Base-by-base conservation (phyloP, 495 filamentous ascomycete species). In the Saxispiralis lemnorum region DNA sequence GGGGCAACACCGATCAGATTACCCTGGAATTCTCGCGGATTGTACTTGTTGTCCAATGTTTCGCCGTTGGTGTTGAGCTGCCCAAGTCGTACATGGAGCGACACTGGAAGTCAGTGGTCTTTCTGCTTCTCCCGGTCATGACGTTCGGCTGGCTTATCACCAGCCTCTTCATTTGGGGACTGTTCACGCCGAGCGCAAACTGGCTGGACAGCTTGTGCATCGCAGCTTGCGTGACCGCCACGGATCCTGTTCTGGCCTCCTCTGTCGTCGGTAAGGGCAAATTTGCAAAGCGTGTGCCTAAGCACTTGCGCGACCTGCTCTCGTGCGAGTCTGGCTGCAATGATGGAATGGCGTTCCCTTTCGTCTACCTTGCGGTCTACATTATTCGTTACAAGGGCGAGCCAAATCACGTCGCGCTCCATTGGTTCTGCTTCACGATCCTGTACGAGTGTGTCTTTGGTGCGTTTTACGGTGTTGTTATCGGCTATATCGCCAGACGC, bases 331-430 rank as follows among this genome's bases (percentile, higher is more conserved):
- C 92, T 1, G 92, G 92, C 18, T 99, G 92, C 68, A 99, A 99
- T 65, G 92, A 99, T 59, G 92, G 92, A 62, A 96, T 96, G 92
- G 89, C 92, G 14, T 99, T 99, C 62, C 92, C 92, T 6, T 99
- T 99, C 63, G 78, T 99, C 57, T 99, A 96, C 59, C 70, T 96
- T 13, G 72, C 79, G 1, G 67, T 93, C 37, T 96, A 96, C 54
- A 71, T 96, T 43, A 82, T 93, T 44, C 72, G 75, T 16, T 92
- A 87, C 56, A 65, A 78, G 41, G 75, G 74, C 2, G 57, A 83
- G 50, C 69, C 77, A 6, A 62, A 63, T 33, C 55, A 79, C 39
- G 82, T 93, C 19, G 70, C 83, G 11, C 73, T 79, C 42, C 73
- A 95, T 58, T 99, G 87, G 85, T 76, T 96, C 53, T 81, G 82